Conservation (phyloP, 2,329 filamentous ascomycete genomes). For the Colletotrichum magnum region DNA sequence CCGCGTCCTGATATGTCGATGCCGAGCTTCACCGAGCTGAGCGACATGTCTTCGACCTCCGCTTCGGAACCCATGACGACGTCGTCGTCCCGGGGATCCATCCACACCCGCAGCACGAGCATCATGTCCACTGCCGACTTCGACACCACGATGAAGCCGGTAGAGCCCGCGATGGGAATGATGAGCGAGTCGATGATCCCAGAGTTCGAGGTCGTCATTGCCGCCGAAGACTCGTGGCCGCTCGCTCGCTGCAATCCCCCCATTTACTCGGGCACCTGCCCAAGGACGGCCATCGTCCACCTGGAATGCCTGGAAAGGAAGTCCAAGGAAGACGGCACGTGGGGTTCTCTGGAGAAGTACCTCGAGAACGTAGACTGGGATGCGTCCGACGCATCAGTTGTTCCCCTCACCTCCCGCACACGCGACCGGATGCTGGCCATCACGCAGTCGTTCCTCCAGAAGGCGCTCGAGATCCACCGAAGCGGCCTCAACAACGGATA, state of each 20-base stretch:
- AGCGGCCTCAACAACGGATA: conserved; percentile 60
- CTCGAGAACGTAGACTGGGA: conserved; percentile 55
- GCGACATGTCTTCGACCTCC: conserved; percentile 54
- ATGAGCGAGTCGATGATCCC: conserved; percentile 51
- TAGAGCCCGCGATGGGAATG: conserved; percentile 47
- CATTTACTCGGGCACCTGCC: conserved; percentile 60
- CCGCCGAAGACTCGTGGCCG: conserved; percentile 65
- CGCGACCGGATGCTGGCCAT: conserved; percentile 80
- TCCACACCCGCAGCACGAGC: conserved; percentile 63
- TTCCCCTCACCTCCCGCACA: conserved; percentile 63
- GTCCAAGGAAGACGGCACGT: conserved; percentile 62
- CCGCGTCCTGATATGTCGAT: conserved; percentile 52
- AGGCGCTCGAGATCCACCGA: conserved; percentile 77
- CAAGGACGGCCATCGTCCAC: conserved; percentile 65
- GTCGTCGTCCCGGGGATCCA: conserved; percentile 58
- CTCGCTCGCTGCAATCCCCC: conserved; percentile 65
- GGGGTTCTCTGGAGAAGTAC: conserved; percentile 60
- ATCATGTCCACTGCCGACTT: conserved; percentile 59
- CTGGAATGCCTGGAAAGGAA: conserved; percentile 65
- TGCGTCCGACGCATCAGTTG: conserved; percentile 56
- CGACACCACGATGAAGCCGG: conserved; percentile 50
- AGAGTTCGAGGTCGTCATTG: conserved; percentile 63
- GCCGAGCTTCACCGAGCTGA: conserved; percentile 55
- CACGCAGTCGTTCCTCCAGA: conserved; percentile 78
- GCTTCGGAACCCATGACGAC: conserved; percentile 58